Evolutionary conservation across 148 eudicot species (phyloP).

Genomic region (Vaccinium myrtillus): DNA sequence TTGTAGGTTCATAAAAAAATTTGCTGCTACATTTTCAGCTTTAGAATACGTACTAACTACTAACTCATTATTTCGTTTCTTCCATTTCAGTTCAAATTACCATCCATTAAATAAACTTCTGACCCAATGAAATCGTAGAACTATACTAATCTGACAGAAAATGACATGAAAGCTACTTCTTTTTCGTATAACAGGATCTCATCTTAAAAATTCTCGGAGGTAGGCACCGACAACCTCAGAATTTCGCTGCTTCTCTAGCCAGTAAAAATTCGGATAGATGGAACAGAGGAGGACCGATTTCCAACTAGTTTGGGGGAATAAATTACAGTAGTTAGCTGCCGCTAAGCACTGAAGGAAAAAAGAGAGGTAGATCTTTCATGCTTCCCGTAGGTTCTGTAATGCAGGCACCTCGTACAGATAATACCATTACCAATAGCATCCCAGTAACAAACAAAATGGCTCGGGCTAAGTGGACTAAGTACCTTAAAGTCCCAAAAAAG

Average conservation of each 20-base stretch:
- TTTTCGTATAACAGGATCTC: background rate
- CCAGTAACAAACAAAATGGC: background rate
- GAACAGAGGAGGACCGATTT: constrained; percentile 2
- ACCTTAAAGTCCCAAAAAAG: background rate
- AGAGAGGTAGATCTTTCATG: background rate
- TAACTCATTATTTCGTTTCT: background rate
- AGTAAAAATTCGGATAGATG: background rate
- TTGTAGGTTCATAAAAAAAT: background rate
- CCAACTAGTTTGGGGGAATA: constrained; percentile 1
- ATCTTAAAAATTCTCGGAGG: background rate
- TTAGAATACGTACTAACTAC: background rate
- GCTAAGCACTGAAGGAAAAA: background rate
- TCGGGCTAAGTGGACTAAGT: background rate
- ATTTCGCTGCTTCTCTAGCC: background rate
- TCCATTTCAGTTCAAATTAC: background rate
- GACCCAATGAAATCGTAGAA: background rate
- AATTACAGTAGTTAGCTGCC: background rate
- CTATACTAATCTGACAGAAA: background rate
- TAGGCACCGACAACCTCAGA: no score
- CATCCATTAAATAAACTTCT: background rate
- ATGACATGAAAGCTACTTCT: background rate
- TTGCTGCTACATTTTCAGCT: background rate
- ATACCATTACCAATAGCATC: background rate
- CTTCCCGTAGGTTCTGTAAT: background rate
- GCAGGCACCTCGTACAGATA: background rate